Conservation (phyloP, 352 stramenopile genomes). For the Pythium phragmiticola region DNA sequence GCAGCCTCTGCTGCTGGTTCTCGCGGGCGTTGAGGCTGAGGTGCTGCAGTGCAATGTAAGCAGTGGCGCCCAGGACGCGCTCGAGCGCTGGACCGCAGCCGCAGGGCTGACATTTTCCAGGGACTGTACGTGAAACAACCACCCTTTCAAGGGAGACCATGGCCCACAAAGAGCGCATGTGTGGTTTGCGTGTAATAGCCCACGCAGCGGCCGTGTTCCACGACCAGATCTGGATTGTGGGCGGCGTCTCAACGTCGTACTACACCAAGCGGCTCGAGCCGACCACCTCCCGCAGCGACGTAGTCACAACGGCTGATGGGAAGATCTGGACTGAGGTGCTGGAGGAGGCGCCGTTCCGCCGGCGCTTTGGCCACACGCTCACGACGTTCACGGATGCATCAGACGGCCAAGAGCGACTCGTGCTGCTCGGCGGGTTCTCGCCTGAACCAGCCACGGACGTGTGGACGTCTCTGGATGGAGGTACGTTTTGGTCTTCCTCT, state of each 20-base stretch:
- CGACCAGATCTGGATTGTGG: slow-evolving; percentile 69
- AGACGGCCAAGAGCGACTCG: slow-evolving; percentile 51
- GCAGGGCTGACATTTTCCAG: slow-evolving; percentile 58
- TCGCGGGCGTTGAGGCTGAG: background rate
- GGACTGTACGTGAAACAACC: slow-evolving; percentile 38
- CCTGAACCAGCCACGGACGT: slow-evolving; percentile 73
- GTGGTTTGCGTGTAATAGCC: slow-evolving; percentile 28
- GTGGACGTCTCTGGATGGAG: slow-evolving; percentile 65
- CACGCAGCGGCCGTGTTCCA: slow-evolving; percentile 62
- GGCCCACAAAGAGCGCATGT: background rate
- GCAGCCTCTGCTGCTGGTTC: background rate
- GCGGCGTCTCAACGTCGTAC: slow-evolving; percentile 69
- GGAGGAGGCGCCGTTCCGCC: slow-evolving; percentile 71
- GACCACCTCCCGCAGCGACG: slow-evolving; percentile 63
- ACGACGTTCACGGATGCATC: slow-evolving; percentile 53
- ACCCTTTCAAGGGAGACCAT: background rate
- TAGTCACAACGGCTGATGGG: slow-evolving; percentile 60
- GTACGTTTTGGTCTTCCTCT: slow-evolving; percentile 27
- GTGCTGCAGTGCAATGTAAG: slow-evolving; percentile 53
- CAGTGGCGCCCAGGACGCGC: slow-evolving; percentile 36
- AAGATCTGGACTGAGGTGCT: slow-evolving; percentile 58
- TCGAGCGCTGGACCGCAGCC: slow-evolving; percentile 51
- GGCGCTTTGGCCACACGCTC: slow-evolving; percentile 72
- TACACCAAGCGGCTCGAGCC: slow-evolving; percentile 74
- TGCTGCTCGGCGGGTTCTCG: slow-evolving; percentile 71